phyloP scores from a whole-genome alignment of 2,329 filamentous ascomycete genomes.

The Byssoonygena ceratinophila region DNA sequence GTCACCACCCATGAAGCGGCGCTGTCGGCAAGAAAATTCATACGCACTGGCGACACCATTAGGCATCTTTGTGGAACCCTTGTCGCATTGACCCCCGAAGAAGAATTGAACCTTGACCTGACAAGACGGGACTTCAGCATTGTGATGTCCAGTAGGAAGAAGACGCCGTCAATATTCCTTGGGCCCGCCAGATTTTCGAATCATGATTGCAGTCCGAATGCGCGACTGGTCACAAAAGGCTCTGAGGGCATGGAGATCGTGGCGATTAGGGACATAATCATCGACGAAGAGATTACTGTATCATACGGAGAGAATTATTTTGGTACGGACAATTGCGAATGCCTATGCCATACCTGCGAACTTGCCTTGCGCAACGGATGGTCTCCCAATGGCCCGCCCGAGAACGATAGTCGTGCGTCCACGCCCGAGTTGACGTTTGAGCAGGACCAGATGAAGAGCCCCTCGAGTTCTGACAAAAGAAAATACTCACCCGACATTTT shows the following conservation, averaged over 20 bases:
- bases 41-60: conserved; percentile 72
- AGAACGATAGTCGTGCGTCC: conserved; percentile 1
- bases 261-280: conserved; percentile 66
- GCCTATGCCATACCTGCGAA: conserved; percentile 83
- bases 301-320: conserved; percentile 96
- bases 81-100: conserved; percentile 82
- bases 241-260: conserved; percentile 84
- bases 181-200: conserved; percentile 94
- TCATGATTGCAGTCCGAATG: conserved; percentile 92
- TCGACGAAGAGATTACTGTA: conserved; percentile 92
- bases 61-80: conserved; percentile 87
- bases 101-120: conserved; percentile 69
- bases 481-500: conserved; percentile 7
- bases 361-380: conserved; percentile 67
- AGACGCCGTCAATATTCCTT: conserved; percentile 82
- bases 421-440: background rate
- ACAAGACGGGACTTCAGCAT: conserved; percentile 93
- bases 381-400: conserved; percentile 37
- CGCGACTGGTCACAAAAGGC: conserved; percentile 70
- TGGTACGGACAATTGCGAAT: conserved; percentile 88
- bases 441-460: background rate
- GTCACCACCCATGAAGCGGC: conserved; percentile 82
- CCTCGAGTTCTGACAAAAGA: conserved; percentile 9
- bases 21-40: conserved; percentile 66
- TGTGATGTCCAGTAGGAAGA: conserved; percentile 84